These are phyloP conservation scores for Pleoardoris graminearum DNA, from an alignment of 2,329 filamentous ascomycete genomes.

Conservation along the genomic window DNA sequence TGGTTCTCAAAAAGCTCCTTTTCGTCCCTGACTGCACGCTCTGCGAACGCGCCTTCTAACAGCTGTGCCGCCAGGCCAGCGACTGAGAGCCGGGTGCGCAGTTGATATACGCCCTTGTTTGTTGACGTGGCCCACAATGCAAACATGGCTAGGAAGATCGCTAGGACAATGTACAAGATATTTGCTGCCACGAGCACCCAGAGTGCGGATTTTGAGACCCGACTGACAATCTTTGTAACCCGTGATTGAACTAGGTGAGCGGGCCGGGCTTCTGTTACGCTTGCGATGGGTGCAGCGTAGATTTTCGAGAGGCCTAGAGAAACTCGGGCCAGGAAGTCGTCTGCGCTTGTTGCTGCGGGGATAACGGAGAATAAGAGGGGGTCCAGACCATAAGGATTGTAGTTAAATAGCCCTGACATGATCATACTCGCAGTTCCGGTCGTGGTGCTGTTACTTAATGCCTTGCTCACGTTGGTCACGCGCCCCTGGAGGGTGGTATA, in stretches of 20 bases:
- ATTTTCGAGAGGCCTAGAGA: too few relatives aligned
- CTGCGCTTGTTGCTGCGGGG: too few relatives aligned
- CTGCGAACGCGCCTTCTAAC: not conserved
- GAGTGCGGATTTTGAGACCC: not conserved
- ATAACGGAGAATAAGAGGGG: too few relatives aligned
- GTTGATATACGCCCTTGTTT: not conserved
- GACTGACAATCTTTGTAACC: not conserved
- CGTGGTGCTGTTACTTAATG: not conserved
- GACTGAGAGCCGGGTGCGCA: not conserved
- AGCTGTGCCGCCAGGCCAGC: conserved; percentile 1
- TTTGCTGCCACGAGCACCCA: conserved; percentile 2
- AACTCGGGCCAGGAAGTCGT: too few relatives aligned
- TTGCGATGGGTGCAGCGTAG: not conserved
- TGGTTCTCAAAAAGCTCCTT: not conserved
- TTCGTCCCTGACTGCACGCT: not conserved
- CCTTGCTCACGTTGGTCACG: not conserved
- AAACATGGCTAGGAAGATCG: not conserved
- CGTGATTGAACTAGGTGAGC: not conserved
- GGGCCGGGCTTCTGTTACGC: not conserved
- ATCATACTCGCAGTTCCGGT: not conserved
- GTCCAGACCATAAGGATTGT: not conserved
- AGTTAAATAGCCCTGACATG: not conserved
- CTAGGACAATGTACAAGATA: not conserved
- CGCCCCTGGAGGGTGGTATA: not conserved
- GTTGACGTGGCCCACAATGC: not conserved